Conservation (phyloP, 306 rosid genomes). For the Malus fusca region DNA sequence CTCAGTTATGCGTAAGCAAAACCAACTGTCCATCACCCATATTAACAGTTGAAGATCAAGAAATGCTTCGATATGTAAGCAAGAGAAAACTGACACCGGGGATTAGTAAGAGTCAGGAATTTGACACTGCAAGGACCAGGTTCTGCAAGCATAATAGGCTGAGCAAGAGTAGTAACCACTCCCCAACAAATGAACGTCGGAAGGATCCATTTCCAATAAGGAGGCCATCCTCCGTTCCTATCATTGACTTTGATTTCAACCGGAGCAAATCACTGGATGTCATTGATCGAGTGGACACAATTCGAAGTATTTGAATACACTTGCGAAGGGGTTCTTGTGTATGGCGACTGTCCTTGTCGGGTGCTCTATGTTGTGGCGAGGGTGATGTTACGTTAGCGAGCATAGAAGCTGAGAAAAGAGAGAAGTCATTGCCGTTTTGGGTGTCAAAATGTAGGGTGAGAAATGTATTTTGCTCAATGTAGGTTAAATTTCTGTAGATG, state of each 20-base stretch:
- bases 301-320: slow-evolving; percentile 29
- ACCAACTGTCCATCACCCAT: slow-evolving; percentile 48
- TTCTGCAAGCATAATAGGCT: slow-evolving; percentile 73
- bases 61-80: slow-evolving; percentile 78
- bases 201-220: slow-evolving; percentile 47
- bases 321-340: neutral
- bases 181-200: slow-evolving; percentile 56
- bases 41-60: slow-evolving; percentile 79
- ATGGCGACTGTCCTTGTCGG: neutral
- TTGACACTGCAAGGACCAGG: slow-evolving; percentile 59
- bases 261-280: slow-evolving; percentile 69
- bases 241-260: slow-evolving; percentile 72
- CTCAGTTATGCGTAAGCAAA: slow-evolving; percentile 37
- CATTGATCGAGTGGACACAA: slow-evolving; percentile 80
- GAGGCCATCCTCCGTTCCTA: slow-evolving; percentile 61
- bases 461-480: neutral
- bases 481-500: slow-evolving; percentile 9
- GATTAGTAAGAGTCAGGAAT: slow-evolving; percentile 94
- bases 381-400: neutral
- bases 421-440: neutral
- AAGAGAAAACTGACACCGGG: slow-evolving; percentile 85
- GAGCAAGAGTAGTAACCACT: slow-evolving; percentile 88
- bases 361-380: neutral
- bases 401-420: neutral
- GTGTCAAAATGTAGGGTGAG: slow-evolving; percentile 11